Evolutionary conservation across 441 rosid species (phyloP).

Genomic region (Eutrema salsugineum): DNA sequence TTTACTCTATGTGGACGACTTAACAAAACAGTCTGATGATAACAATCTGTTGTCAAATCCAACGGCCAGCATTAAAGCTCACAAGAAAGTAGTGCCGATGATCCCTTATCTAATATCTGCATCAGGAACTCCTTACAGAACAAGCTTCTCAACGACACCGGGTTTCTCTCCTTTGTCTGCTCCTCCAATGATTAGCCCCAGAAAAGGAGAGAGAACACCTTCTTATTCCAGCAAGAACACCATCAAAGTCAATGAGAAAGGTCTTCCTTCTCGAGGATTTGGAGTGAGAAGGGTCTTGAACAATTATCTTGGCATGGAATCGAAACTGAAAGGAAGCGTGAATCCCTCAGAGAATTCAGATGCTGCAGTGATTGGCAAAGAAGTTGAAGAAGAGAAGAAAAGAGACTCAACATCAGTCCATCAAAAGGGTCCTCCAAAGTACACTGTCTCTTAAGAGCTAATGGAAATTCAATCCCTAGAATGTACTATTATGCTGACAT

Average conservation of each 20-base stretch:
- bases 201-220: constrained; percentile 51
- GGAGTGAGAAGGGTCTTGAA: constrained; percentile 74
- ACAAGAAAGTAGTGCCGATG: constrained; percentile 47
- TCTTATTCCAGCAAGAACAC: constrained; percentile 32
- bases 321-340: constrained; percentile 52
- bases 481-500: neutral
- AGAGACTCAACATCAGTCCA: constrained; percentile 31
- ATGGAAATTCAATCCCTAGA: neutral
- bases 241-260: constrained; percentile 32
- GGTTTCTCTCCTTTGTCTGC: constrained; percentile 43
- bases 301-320: constrained; percentile 62
- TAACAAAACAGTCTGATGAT: constrained; percentile 50
- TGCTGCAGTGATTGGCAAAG: constrained; percentile 26
- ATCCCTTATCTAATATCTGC: constrained; percentile 45
- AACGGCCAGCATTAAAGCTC: constrained; percentile 39
- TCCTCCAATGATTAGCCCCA: constrained; percentile 42
- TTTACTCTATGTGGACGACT: constrained; percentile 68
- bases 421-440: constrained; percentile 37
- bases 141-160: constrained; percentile 46
- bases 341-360: constrained; percentile 41
- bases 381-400: constrained; percentile 30
- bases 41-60: constrained; percentile 39
- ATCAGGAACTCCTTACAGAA: constrained; percentile 50
- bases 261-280: constrained; percentile 56
- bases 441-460: constrained; percentile 24